Base-by-base conservation (phyloP, 495 filamentous ascomycete genomes). In the Podospora bellae-mahoneyi region DNA sequence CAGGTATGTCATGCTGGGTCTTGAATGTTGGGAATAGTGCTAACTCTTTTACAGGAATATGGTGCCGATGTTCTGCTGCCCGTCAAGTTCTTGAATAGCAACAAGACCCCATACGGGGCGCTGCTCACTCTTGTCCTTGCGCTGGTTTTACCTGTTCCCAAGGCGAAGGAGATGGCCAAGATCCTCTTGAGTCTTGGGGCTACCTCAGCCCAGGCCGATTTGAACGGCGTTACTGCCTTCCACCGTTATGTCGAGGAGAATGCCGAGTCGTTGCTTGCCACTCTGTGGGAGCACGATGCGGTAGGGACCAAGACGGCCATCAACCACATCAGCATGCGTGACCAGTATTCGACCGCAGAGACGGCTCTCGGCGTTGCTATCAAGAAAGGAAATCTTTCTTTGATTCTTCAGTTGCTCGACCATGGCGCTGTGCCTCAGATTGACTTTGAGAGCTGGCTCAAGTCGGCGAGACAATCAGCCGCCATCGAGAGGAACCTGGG, bases 61-160 rank as follows among this genome's bases (percentile, higher is more conserved):
- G 91, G 90, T 15, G 90, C 91, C 1, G 91, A 96, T 73, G 81
- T 87, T 6, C 76, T 92, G 16, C 75, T 92, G 32, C 91, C 92
- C 0, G 80, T 94, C 69, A 93, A 92, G 74, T 71, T 79, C 4
- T 55, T 85, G 3, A 73, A 86, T 39, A 72, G 81, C 39, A 71
- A 79, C 27, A 85, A 82, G 54, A 76, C 70, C 15, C 82, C 85
- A 1, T 73, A 77, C 23, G 83, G 74, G 15, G 88, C 89, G 1
- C 85, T 92, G 30, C 78, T 94, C 58, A 90, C 85, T 0, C 72
- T 93, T 5, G 85, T 86, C 2, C 82, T 94, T 9, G 81, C 84
- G 1, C 72, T 86, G 6, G 82, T 85, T 1, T 82, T 91, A 34
- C 85, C 87, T 0, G 65, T 81, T 10, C 84, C 90, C 6, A 84